Evolutionary conservation across 2,329 filamentous ascomycete genomes (phyloP), one percentile per base, ranked within the genome.

Genomic region (Cladosporium sp.): DNA sequence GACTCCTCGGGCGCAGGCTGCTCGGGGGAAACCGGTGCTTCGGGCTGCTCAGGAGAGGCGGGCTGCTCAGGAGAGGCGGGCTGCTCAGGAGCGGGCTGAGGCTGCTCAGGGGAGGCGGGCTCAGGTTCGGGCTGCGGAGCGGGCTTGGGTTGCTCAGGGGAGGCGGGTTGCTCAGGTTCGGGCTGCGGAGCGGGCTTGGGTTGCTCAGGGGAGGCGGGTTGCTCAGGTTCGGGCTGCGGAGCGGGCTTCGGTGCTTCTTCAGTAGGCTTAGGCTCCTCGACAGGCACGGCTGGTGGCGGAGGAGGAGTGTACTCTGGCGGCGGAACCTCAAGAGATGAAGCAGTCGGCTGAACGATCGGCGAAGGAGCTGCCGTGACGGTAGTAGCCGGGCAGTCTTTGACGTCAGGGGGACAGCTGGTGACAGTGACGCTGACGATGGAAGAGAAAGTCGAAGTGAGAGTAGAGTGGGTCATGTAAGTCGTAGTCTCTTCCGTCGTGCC

Each of bases 381-480:
- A 15, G 36, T 38, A 17, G 59, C 64, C 19, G 69, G 68, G 56
- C 70, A 73, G 58, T 66, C 58, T 32, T 63, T 67, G 18, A 69
- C 65, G 38, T 61, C 62, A 20, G 68, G 60, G 7, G 64, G 67
- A 57, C 70, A 71, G 58, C 68, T 64, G 50, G 65, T 68, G 58
- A 72, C 60, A 12, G 39, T 39, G 22, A 50, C 41, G 34, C 52
- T 54, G 41, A 54, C 52, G 7, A 39, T 47, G 8, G 47, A 41
- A 12, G 36, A 45, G 50, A 50, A 47, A 12, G 22, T 50, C 9
- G 51, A 47, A 3, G 55, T 56, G 9, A 55, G 27, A 27, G 54
- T 56, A 15, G 55, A 56, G 29, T 51, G 32, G 13, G 55, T 54
- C 29, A 39, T 49, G 36, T 54, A 48, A 3, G 45, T 48, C 37